These are phyloP conservation scores for Carex pumila DNA, from an alignment of 176 grass and related monocot species.

Conservation along the genomic window DNA sequence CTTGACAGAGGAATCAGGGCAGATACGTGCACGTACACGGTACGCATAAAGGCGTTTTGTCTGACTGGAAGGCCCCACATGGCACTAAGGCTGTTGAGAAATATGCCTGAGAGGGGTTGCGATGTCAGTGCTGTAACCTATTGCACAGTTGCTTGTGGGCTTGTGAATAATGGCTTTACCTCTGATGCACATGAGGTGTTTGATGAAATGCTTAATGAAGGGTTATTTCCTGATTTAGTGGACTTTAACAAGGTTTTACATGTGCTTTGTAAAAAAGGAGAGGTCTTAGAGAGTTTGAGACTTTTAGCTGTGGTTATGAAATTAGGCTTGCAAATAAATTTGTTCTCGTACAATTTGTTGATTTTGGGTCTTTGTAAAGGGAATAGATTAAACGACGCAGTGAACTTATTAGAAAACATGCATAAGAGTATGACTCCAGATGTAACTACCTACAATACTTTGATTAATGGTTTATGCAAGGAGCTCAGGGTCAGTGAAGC, in stretches of 20 bases:
- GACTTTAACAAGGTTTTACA: conserved; percentile 86
- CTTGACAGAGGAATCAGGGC: conserved; percentile 42
- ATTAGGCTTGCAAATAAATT: conserved; percentile 43
- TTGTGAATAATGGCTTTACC: conserved; percentile 27
- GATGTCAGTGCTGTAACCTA: conserved; percentile 37
- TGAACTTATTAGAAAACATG: conserved; percentile 56
- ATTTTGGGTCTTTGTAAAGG: conserved; percentile 72
- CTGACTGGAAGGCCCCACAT: conserved; percentile 56
- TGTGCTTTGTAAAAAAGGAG: conserved; percentile 63
- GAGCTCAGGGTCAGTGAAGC: conserved; percentile 52
- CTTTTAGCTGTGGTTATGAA: conserved; percentile 71
- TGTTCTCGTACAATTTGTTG: conserved; percentile 83
- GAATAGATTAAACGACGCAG: conserved; percentile 44
- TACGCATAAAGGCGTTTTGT: conserved; percentile 81
- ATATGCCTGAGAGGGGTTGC: conserved; percentile 49
- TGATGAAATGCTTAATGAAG: conserved; percentile 53
- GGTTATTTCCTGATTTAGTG: conserved; percentile 35
- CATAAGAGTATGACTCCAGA: conserved; percentile 39
- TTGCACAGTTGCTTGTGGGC: conserved; percentile 57
- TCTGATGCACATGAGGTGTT: conserved; percentile 53
- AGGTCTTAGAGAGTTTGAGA: conserved; percentile 42
- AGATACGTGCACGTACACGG: conserved; percentile 59
- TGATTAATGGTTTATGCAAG: conserved; percentile 73
- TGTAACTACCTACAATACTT: conserved; percentile 83
- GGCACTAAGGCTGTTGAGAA: conserved; percentile 61